Evolutionary conservation across 495 filamentous ascomycete species (phyloP).

Genomic region (Endocarpon pusillum): DNA sequence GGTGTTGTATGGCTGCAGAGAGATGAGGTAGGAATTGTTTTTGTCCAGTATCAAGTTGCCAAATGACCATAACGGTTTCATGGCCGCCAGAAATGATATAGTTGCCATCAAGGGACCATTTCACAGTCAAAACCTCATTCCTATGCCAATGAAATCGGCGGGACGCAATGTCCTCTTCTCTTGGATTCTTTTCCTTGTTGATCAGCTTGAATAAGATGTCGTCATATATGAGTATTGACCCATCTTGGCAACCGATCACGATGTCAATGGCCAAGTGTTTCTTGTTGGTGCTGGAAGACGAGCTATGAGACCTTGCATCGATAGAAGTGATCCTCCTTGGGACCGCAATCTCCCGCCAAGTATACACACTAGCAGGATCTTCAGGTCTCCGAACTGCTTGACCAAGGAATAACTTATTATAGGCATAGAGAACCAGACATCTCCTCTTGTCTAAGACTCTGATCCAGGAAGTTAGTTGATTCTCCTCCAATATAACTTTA

Average conservation of each 20-base stretch:
- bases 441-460: conserved; percentile 17
- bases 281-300: too few species aligned
- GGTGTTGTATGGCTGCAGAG: conserved; percentile 60
- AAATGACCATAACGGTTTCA: conserved; percentile 83
- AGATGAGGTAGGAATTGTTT: conserved; percentile 76
- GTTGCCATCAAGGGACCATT: conserved; percentile 88
- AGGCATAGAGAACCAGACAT: conserved; percentile 22
- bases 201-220: conserved; percentile 45
- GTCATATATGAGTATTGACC: conserved; percentile 61
- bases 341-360: conserved; percentile 32
- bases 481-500: conserved; percentile 15
- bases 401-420: conserved; percentile 20
- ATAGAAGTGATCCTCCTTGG: too few species aligned
- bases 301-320: too few species aligned
- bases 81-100: conserved; percentile 86
- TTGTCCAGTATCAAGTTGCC: conserved; percentile 78
- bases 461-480: conserved; percentile 17
- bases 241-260: conserved; percentile 53
- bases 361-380: conserved; percentile 19
- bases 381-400: conserved; percentile 7
- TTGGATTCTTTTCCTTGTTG: conserved; percentile 24
- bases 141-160: conserved; percentile 80
- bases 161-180: neutral
- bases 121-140: conserved; percentile 56
- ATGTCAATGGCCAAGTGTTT: conserved; percentile 38